Evolutionary conservation across 2,329 filamentous ascomycete species (phyloP).

Genomic region (Alternaria infectoria): DNA sequence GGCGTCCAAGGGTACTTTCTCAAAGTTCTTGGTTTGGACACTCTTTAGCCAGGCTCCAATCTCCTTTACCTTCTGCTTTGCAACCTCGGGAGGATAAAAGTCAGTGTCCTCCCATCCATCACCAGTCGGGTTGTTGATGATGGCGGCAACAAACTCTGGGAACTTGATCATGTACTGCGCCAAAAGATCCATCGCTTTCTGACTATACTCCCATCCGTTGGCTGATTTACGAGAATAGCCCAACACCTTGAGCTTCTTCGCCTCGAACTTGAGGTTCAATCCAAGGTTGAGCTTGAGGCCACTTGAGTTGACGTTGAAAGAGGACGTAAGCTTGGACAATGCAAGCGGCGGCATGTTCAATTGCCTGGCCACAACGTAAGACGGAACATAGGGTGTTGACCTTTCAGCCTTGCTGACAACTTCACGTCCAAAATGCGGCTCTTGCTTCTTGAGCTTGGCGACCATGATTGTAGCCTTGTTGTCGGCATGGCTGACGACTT

Average conservation of each 20-base stretch:
- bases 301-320: conserved; percentile 83
- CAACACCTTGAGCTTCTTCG: conserved; percentile 91
- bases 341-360: conserved; percentile 84
- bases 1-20: conserved; percentile 93
- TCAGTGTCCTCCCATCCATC: conserved; percentile 85
- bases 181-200: conserved; percentile 79
- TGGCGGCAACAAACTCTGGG: conserved; percentile 91
- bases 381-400: conserved; percentile 79
- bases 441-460: conserved; percentile 72
- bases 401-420: conserved; percentile 75
- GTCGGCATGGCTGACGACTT: conserved; percentile 75
- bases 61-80: conserved; percentile 84
- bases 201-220: conserved; percentile 95
- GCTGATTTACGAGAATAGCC: conserved; percentile 89
- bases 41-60: conserved; percentile 93
- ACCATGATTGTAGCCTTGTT: conserved; percentile 82
- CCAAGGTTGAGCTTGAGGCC: conserved; percentile 88
- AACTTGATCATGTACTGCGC: conserved; percentile 91
- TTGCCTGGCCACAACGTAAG: conserved; percentile 84
- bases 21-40: conserved; percentile 88
- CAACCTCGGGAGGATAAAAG: conserved; percentile 78
- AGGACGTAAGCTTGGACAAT: conserved; percentile 93
- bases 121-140: conserved; percentile 83
- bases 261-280: conserved; percentile 96
- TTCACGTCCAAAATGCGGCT: conserved; percentile 79